phyloP scores from a whole-genome alignment of 2,329 filamentous ascomycete species.

The Colletotrichum sp. region DNA sequence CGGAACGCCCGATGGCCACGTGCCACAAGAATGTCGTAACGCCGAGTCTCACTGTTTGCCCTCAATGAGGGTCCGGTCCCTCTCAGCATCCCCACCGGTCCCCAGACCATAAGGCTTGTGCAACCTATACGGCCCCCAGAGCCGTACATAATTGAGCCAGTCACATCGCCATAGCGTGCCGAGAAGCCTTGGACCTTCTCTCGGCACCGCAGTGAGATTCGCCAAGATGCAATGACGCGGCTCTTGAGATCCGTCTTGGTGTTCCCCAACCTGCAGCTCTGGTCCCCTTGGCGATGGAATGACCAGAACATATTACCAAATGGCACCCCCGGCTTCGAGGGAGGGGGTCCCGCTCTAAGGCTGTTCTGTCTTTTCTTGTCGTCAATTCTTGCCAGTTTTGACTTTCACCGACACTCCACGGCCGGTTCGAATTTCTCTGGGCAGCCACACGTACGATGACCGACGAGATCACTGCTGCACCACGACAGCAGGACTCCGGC shows the following conservation, averaged over 20 bases:
- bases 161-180: conserved; percentile 2
- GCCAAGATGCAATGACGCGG: conserved; percentile 20
- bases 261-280: background rate
- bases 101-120: conserved; percentile 7
- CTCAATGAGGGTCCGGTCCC: background rate
- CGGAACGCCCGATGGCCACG: conserved; percentile 6
- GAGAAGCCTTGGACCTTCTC: conserved; percentile 1
- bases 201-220: conserved; percentile 7
- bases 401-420: background rate
- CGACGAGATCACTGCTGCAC: conserved; percentile 63
- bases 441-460: background rate
- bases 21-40: background rate
- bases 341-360: background rate
- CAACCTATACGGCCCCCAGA: background rate
- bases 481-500: conserved; percentile 48
- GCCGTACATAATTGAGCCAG: background rate
- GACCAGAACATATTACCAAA: background rate
- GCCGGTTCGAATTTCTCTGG: background rate
- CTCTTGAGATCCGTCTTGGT: background rate
- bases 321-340: background rate
- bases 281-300: background rate
- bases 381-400: background rate
- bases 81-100: background rate
- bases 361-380: background rate
- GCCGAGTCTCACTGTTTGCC: background rate